Evolutionary conservation across 2,329 filamentous ascomycete species (phyloP), one percentile per base, ranked within the genome.

Genomic region (Calonectria montana): DNA sequence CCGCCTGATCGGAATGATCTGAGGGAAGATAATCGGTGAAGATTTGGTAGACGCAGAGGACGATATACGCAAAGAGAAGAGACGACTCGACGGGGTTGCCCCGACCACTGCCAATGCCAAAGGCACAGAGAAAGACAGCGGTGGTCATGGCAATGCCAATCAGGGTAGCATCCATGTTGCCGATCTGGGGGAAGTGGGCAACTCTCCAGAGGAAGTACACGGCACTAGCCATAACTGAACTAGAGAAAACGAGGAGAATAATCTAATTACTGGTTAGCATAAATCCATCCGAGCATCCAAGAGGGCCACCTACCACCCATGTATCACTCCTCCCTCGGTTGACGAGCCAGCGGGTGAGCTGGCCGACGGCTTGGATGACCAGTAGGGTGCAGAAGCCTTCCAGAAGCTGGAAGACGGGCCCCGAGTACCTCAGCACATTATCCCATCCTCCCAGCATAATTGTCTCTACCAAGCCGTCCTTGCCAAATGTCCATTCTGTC

Each of bases 41-140:
- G 83, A 98, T 98, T 84, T 99, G 97, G 86, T 98, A 99, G 81
- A 98, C 94, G 86, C 96, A 98, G 74, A 99, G 92, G n/a, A 98
- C 97, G 73, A 98, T 91, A 84, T 99, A 99, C 80, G 97, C 96
- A 74, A 99, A 98, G 70, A 99, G 89, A 13, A 99, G 87, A 25
- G 96, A 98, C 77, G 95, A 97, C 84, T 99, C 96, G 67, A 98
- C 94, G 2, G 96, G 95, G 80, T 98, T 99, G 73, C 97, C 97
- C 78, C 96, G 92, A 2, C 96, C 96, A 79, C 94, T 98, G 73
- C 94, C 94, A 77, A 98, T 98, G 29, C 97, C 97, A 88, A 96
- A 98, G 16, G 94, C 94, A 82, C 95, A 97, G 16, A 99, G 88
- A 80, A 98, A 98, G 74, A 98, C 92, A 63, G 94, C 95, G 65